Base-by-base conservation (phyloP, 176 grass and related monocot genomes). In the Carex parvula region DNA sequence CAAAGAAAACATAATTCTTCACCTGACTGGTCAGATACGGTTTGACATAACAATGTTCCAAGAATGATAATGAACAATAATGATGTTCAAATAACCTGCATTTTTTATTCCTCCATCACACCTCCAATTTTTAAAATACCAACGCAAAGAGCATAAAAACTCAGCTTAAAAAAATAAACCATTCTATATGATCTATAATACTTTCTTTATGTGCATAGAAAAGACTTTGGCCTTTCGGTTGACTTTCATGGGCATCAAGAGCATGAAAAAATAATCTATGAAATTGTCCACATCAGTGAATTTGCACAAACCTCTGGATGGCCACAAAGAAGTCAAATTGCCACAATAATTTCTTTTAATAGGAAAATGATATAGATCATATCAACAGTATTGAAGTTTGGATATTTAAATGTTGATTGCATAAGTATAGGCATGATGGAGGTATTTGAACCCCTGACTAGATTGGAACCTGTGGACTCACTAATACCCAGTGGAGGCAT, bases 381-480 rank as follows among this genome's bases (percentile, higher is more conserved):
- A 73, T 24, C 42, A 13, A 72, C 20, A 72, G 18, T 72, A 10
- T 52, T 48, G 70, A 26, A 73, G 42, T 73, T 50, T 52, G 42
- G 70, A 50, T 50, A 48, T 24, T 70, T 8, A 93, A 86, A 93
- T 93, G 84, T 88, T 98, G 50, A 2, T 46, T 44, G 41, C 24
- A 60, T 60, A 80, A 80, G 42, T 15, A 50, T 50, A 50, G 16
- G 73, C 66, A 41, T n/a, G 14, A 41, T 70, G 73, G 73, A 78
- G 22, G 20, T 78, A 35, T 37, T 78, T 56, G 21, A 78, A 78
- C 50, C 8, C 52, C 4, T n/a, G 7, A 21, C 8, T 71, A 44
- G 68, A 44, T 46, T 71, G 68, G 39, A 69, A 44, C 68, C 39
- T 44, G 68, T 46, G 44, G 18, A 71, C 0, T n/a, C 14, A 71